Base-by-base conservation (phyloP, 495 filamentous ascomycete genomes). In the Evansstolkia leycettana region DNA sequence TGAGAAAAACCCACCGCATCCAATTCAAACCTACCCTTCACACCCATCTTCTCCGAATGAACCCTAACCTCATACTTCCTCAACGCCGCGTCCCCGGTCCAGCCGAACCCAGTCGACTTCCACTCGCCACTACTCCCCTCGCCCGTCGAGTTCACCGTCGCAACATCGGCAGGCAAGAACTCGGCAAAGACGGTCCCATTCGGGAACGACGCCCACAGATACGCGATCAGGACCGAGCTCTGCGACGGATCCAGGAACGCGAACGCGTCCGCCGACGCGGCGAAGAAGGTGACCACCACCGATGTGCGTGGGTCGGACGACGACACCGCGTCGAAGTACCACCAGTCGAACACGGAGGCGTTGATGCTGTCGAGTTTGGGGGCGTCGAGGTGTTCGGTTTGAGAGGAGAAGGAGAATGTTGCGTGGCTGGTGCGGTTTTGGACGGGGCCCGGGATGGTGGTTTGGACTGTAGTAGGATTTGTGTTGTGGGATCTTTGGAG, bases 291-390 rank as follows among this genome's bases (percentile, higher is more conserved):
- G 6, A 62, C 15, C 0, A 45, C 46, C 3, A 62, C 15, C 1
- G 43, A 49, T n/a, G n/a, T n/a, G n/a, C n/a, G n/a, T n/a, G n/a
- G n/a, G 13, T 42, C 42, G 10, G 37, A 33, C 1, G 44, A 34
- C 5, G 52, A 43, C 9, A 64, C 44, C 8, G 41, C 57, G 39
- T 64, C 58, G 17, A 60, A 64, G 42, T 57, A 60, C 60, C 58
- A 64, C 57, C 58, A 62, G 42, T 62, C 57, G 30, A 50, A 64
- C 8, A 48, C 49, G 24, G 52, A 43, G 24, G 24, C 18, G 34
- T 60, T 64, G 28, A 60, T 34, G 0, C 16, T 13, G 18, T 36
- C 31, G 2, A 59, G 11, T 33, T 57, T 48, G 0, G 60, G 56
- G n/a, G 44, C 30, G 34, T 60, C 56, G 9, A 62, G 41, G 7